Base-by-base conservation (phyloP, 805 yeast species). In the Suhomyces kilbournensis region DNA sequence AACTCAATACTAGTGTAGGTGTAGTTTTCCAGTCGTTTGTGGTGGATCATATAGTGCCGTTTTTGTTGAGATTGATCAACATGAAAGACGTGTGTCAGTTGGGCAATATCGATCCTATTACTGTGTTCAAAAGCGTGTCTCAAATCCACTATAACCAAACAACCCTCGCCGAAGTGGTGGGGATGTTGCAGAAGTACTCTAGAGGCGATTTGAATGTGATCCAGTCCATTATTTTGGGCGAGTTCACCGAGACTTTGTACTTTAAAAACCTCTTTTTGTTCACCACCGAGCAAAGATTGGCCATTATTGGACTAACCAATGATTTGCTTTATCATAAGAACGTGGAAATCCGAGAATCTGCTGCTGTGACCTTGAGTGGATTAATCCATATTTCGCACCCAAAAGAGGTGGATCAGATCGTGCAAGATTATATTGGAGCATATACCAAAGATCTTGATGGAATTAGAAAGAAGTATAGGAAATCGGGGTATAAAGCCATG, bases 81-180 rank as follows among this genome's bases (percentile, higher is more conserved):
- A 79, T 88, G 74, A 84, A 89, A 54, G 97, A 93, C 55, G 89
- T 89, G 12, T 88, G 96, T 58, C 89, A 87, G 57, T 67, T 88
- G 52, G 85, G 86, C 0, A 78, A 78, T 30, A 67, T 88, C 9
- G 76, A 77, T 39, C 88, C 93, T 0, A 74, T 80, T 1, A 60
- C 53, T 57, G 81, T 59, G 49, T 81, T 58, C 60, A 76, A 52
- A 60, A 65, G 53, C 59, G 84, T 61, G 54, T 86, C 78, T 0
- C 78, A 75, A 53, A 67, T 74, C 22, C 71, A 74, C 1, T 73
- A 58, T 51, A 62, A 56, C 17, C 28, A 51, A 1, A 48, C 51
- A 1, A 52, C 61, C 26, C 54, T 72, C 20, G 67, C 60, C 7
- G 38, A 49, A 2, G 54, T 72, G n/a, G 68, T 75, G 44, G 61